Base-by-base conservation (phyloP, 2,329 filamentous ascomycete species). In the Ceratocystis ficicola region DNA sequence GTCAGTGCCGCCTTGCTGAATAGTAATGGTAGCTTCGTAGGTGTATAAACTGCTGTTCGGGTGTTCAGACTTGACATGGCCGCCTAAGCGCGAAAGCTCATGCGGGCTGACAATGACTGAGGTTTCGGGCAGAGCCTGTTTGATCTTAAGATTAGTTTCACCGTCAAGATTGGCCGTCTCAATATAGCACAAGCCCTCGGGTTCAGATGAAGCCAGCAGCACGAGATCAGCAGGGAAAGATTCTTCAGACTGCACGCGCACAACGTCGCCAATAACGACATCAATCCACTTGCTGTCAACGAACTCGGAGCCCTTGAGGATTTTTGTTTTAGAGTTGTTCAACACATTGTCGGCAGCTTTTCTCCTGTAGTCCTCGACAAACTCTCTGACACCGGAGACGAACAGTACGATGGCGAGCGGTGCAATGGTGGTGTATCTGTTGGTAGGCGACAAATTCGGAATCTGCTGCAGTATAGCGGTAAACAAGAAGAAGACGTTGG, bases 401-500 rank as follows among this genome's bases (percentile, higher is more conserved):
- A 94, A 73, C 70, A 99, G 79, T 71, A 99, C 94, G 68, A 97
- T 85, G 65, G 87, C 80, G 67, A 99, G 82, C n/a, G 94, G 94
- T 5, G 89, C 93, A 73, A 99, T 96, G 46, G 95, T 99, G 5
- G 94, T 99, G 74, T 92, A 99, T 75, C 82, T 84, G 77, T 96
- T 97, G 8, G 94, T 99, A 6, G 95, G 94, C 44, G 92, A 96
- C 68, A 99, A 87, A 70, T 88, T 87, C 25, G 94, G 94, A 68
- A 99, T 96, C 75, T 99, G 94, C 78, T 99, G 94, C 59, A 99
- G 79, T 50, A 85, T 86, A 17, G 94, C 92, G 46, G 94, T 99
- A 76, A 99, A 97, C 74, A 99, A 83, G 88, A 99, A 99, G 80
- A 99, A 99, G 73, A 99, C 77, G 77, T 99, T 99, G 79, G 94